Evolutionary conservation across 768 basidiomycete genomes (phyloP).

Genomic region (Sarcodon sp.): DNA sequence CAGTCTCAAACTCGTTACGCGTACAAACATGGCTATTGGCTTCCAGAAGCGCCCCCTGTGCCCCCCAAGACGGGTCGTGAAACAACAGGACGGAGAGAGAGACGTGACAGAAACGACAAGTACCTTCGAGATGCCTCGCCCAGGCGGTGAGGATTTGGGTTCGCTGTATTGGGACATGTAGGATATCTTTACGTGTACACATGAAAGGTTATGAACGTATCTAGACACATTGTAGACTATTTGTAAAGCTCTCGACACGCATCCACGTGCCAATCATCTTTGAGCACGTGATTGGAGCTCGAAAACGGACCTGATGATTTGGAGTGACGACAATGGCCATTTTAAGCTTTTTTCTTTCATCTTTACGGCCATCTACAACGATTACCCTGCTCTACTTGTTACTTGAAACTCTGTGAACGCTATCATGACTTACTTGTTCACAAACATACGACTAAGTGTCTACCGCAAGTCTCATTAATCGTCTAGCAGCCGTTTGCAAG

Average conservation of each 20-base stretch:
- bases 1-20: background rate
- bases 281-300: background rate
- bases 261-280: constrained; percentile 6
- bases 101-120: constrained; percentile 17
- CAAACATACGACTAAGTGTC: constrained; percentile 17
- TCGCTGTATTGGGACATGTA: too few relatives aligned
- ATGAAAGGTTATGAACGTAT: constrained; percentile 3
- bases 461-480: constrained; percentile 4
- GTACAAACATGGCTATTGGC: background rate
- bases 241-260: constrained; percentile 7
- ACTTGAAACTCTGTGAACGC: background rate
- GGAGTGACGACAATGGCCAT: too few relatives aligned
- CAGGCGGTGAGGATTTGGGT: constrained; percentile 23
- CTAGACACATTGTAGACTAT: constrained; percentile 5
- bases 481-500: background rate
- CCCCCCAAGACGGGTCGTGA: background rate
- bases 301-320: too few relatives aligned
- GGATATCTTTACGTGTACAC: constrained; percentile 4
- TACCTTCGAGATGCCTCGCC: constrained; percentile 28
- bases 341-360: too few relatives aligned
- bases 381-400: background rate
- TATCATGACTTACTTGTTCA: constrained; percentile 21
- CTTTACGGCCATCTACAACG: too few relatives aligned
- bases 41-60: background rate
- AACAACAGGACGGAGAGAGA: background rate